Evolutionary conservation across 1,284 basidiomycete genomes (phyloP), one percentile per base, ranked within the genome.

Genomic region (Mycena sp.): DNA sequence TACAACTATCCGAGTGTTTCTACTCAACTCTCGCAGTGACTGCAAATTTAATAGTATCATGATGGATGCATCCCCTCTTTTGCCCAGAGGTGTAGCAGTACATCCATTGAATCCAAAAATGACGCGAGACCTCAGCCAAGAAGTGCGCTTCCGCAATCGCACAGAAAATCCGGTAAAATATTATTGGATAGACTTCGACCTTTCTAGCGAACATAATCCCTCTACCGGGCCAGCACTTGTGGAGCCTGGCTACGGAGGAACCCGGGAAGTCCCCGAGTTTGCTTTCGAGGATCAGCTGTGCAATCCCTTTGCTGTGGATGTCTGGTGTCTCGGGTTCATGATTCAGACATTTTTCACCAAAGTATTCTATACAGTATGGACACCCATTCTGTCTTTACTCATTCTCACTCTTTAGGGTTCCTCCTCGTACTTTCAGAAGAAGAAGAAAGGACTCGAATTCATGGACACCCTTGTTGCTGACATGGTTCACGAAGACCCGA

Each of bases 1-100:
- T n/a, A n/a, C n/a, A n/a, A n/a, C n/a, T n/a, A n/a, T n/a, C n/a
- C n/a, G n/a, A n/a, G n/a, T n/a, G n/a, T n/a, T n/a, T n/a, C n/a
- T n/a, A n/a, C n/a, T n/a, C 65, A 70, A 26, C 1, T 16, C 19
- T 6, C 16, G 3, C 26, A 58, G 55, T 4, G 55, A 58, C 21
- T 50, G 11, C 56, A 58, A 32, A 21, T 4, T 1, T 1, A 23
- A 46, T 19, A 74, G 76, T 53, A 75, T 77, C 46, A 76, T 77
- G 73, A 77, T 77, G 76, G 74, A 77, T 16, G 52, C 40, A 5
- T 14, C 29, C n/a, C 52, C 19, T 16, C 29, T 44, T n/a, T 17
- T 54, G 3, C 32, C 32, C 32, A 30, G 25, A n/a, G 40, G n/a
- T n/a, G n/a, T n/a, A n/a, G n/a, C n/a, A n/a, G n/a, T n/a, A n/a